Evolutionary conservation across 805 yeast genomes (phyloP), one percentile per base, ranked within the genome.

Genomic region (baker's yeast (Saccharomyces cerevisiae)): DNA sequence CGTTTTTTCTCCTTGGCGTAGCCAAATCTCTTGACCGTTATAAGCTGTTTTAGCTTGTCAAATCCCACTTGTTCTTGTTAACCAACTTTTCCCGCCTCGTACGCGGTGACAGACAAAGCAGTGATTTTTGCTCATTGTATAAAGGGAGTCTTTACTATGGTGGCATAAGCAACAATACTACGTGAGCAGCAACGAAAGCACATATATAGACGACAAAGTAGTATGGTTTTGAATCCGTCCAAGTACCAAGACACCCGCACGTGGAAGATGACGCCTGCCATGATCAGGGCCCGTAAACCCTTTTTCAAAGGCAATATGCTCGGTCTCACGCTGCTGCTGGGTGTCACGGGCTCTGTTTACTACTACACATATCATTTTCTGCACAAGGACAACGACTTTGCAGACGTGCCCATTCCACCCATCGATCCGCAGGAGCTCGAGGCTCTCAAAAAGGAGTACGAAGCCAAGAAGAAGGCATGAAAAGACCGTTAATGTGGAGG

Each of bases 401-500:
- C 78, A 48, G 97, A 91, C 68, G 89, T 92, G 61, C 97, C 97
- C 46, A 83, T 92, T 60, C 99, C 99, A 49, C 97, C 98, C 21
- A 78, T 92, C 55, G 79, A 85, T 43, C 94, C 87, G 57, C 83
- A 78, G 52, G 94, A 89, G 67, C 76, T 92, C 65, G 80, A 79
- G 51, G 76, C 81, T 69, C 78, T 91, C 73, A 83, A 80, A 70
- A 76, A 79, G 65, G 96, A 89, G 68, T 87, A 85, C 65, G 87
- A 83, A 67, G 78, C 64, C 48, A 68, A 55, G 47, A 57, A 57
- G 53, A 26, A 28, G 28, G 17, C 30, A 10, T 32, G 43, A 32
- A 26, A 11, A 22, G 13, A 24, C 22, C 11, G 43, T 8, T 13
- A 6, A 22, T 17, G 24, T 58, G 47, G 24, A 21, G 36, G 10